Base-by-base conservation (phyloP, 352 stramenopile genomes). In the Lagenidium sp. region DNA sequence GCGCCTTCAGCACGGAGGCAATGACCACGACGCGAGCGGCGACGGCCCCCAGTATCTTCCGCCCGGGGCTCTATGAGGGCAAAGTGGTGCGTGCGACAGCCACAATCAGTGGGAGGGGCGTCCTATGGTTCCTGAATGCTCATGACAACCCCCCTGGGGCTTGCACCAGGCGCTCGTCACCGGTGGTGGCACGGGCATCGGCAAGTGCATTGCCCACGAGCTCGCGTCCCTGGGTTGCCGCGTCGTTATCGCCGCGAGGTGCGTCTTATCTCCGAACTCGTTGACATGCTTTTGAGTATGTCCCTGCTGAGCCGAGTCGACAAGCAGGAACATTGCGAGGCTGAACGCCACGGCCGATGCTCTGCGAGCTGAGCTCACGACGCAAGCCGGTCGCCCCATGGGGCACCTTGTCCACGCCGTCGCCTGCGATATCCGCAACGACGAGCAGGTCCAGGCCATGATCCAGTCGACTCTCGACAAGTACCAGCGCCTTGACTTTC, bases 401-500 rank as follows among this genome's bases (percentile, higher is more conserved):
- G 40, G 60, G 41, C 19, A 64, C 43, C 28, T 58, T 25, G 52
- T 89, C 18, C 47, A 71, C 25, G 36, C 62, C 13, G 51, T 82
- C 18, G 47, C 49, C 11, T 85, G 70, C 53, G 70, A 89, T 29
- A 80, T 89, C 32, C 66, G 72, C 19, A 79, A 50, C 16, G 65
- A 82, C 45, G 68, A 76, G 28, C 56, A 80, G 39, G 75, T 96
- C 19, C 57, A 63, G 6, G 55, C 60, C 36, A 57, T 95, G 38
- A 59, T 92, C 23, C 57, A 69, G 16, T 60, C 63, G 28, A 70
- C 60, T 16, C 41, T 96, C 15, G 60, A 79, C 44, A 73, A 63
- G 24, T 92, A 82, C 52, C 65, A 76, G 30, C 57, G 65, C 13
- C 58, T 97, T n/a, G 68, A 97, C 57, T 82, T 95, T 36, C 56